These are phyloP conservation scores for Aphanomyces euteiches DNA, from an alignment of 352 stramenopile species.

Conservation along the genomic window DNA sequence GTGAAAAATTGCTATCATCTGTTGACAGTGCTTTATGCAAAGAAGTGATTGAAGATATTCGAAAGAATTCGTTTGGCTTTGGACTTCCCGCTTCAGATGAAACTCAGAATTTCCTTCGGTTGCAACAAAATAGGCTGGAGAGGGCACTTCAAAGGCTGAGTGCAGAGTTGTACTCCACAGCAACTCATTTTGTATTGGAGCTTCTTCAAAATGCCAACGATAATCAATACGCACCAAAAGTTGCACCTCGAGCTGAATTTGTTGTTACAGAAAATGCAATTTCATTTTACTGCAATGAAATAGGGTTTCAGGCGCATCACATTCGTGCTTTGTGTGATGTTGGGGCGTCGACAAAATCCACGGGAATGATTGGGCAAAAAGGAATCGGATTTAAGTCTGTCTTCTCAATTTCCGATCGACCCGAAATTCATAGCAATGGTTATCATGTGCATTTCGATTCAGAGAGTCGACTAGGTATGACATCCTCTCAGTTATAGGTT, in stretches of 20 bases:
- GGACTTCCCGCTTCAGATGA: conserved; percentile 59
- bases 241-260: conserved; percentile 58
- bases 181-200: conserved; percentile 86
- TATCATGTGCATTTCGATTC: conserved; percentile 81
- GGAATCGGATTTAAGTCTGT: conserved; percentile 91
- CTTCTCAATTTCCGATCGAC: conserved; percentile 80
- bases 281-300: conserved; percentile 83
- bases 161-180: conserved; percentile 82
- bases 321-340: conserved; percentile 85
- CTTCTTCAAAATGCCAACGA: conserved; percentile 87
- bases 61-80: conserved; percentile 74
- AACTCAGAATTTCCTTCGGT: conserved; percentile 52
- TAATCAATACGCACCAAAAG: conserved; percentile 51
- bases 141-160: conserved; percentile 80
- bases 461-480: conserved; percentile 37
- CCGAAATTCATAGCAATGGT: conserved; percentile 85
- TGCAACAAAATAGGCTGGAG: conserved; percentile 77
- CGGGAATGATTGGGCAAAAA: conserved; percentile 82
- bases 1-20: too few relatives aligned
- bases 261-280: conserved; percentile 54
- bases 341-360: conserved; percentile 75
- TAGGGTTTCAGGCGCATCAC: conserved; percentile 67
- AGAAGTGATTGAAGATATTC: conserved; percentile 56
- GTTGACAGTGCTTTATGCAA: conserved; percentile 34
- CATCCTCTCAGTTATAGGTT: neutral